Evolutionary conservation across 441 rosid species (phyloP).

Genomic region (Eutrema salsugineum): DNA sequence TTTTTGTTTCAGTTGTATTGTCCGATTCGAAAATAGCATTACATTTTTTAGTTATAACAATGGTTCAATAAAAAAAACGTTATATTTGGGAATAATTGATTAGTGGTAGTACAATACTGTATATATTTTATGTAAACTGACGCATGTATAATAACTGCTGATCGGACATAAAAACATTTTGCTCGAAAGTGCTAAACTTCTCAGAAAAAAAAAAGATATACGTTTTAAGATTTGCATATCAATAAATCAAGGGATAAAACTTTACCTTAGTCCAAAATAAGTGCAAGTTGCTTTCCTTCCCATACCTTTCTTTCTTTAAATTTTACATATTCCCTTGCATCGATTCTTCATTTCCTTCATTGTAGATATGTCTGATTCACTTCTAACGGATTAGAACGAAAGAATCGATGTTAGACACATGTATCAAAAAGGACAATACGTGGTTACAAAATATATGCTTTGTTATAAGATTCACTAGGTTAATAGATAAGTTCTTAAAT

Average conservation of each 20-base stretch:
- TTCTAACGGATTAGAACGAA: constrained; percentile 15
- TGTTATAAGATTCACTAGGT: constrained; percentile 6
- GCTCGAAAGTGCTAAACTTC: neutral
- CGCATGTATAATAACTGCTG: neutral
- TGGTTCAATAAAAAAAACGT: neutral
- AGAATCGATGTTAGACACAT: neutral
- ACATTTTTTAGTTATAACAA: neutral
- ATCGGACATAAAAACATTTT: neutral
- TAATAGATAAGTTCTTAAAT: neutral
- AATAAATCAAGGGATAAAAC: constrained; percentile 9
- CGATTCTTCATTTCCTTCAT: constrained; percentile 8
- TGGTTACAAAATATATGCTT: constrained; percentile 20
- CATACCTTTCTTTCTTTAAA: constrained; percentile 11
- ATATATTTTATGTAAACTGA: neutral
- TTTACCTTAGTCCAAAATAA: neutral
- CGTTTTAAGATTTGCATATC: constrained; percentile 25
- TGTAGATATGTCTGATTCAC: constrained; percentile 13
- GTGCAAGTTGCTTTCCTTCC: constrained; percentile 27
- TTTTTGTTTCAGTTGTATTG: neutral
- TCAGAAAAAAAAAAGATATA: neutral
- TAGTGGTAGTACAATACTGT: neutral
- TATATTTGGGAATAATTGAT: neutral
- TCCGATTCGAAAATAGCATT: neutral
- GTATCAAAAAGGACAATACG: constrained; percentile 2
- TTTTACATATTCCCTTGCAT: neutral